Evolutionary conservation across 1,284 basidiomycete genomes (phyloP), one percentile per base, ranked within the genome.

Genomic region (Grifola frondosa): DNA sequence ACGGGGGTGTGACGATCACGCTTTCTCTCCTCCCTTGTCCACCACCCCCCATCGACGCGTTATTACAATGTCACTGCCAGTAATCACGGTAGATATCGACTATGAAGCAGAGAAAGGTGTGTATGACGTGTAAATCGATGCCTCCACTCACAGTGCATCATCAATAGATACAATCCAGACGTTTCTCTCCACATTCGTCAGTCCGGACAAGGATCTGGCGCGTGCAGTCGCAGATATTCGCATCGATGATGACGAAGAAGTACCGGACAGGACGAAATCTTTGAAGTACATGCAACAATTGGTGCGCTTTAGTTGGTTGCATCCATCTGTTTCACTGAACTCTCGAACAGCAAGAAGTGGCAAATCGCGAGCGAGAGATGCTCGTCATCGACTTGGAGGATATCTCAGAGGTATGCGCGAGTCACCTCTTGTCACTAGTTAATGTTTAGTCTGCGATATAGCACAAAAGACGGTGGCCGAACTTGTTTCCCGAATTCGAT

Each of bases 281-380:
- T 64, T 84, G 17, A 96, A 97, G 69, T 99, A 99, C 65, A 88
- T 94, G 80, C 75, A 80, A 40, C 89, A 95, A 61, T 73, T 99
- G 65, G 91, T 94, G 65, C 63, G 85, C 48, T n/a, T 16, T 30
- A 17, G 25, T 22, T 16, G 58, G 59, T 57, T 58, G 3, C 25
- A n/a, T 16, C 16, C 3, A 13, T 20, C 21, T 13, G n/a, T 2
- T 29, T 19, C 15, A 15, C 46, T 49, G 60, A 54, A 23, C 17
- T 37, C 44, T 51, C 49, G 50, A 54, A 15, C 47, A 94, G 89
- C 90, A 95, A 87, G 78, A 78, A 40, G 88, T 99, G 49, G 91
- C 95, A 38, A 97, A 99, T 66, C 81, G 96, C 33, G 88, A 96
- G 48, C 89, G 94, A 61, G 81, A 91, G 53, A 86, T 86, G 77